Evolutionary conservation across 2,329 filamentous ascomycete species (phyloP).

Genomic region (Coniochaeta sp.): DNA sequence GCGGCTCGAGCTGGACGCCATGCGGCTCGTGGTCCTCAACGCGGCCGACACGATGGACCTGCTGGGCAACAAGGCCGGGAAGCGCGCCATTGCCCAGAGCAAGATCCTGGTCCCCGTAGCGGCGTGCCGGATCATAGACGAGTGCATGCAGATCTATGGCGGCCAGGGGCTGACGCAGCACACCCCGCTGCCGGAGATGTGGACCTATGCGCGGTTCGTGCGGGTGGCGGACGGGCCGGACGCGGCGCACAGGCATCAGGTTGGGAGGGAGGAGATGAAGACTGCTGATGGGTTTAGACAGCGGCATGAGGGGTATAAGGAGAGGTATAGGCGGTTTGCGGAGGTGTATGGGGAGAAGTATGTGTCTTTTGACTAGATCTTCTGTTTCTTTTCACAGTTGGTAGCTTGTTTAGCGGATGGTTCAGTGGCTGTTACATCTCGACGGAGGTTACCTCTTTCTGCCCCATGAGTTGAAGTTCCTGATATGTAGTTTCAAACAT

Average conservation of each 20-base stretch:
- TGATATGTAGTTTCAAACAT: no score
- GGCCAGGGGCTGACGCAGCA: conserved; percentile 32
- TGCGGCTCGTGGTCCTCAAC: conserved; percentile 30
- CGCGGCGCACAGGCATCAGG: conserved; percentile 30
- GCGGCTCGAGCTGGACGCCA: conserved; percentile 30
- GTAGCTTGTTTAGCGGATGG: no score
- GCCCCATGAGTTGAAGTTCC: no score
- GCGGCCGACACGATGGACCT: conserved; percentile 32
- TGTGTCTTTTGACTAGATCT: conserved; percentile 7
- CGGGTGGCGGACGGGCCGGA: conserved; percentile 32
- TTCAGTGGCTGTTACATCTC: no score
- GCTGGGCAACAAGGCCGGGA: conserved; percentile 28
- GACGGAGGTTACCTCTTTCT: no score
- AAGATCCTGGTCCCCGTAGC: conserved; percentile 32
- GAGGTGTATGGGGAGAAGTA: conserved; percentile 20
- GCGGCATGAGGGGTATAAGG: conserved; percentile 24
- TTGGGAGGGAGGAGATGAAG: conserved; percentile 32
- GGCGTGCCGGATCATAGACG: conserved; percentile 29
- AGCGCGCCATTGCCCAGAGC: conserved; percentile 30
- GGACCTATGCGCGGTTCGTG: conserved; percentile 32
- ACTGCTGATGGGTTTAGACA: conserved; percentile 23
- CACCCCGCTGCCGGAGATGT: conserved; percentile 30
- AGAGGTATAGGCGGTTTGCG: conserved; percentile 23
- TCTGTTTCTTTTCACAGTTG: no score
- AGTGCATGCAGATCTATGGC: conserved; percentile 33